phyloP scores from a whole-genome alignment of 2,329 filamentous ascomycete species.

The Piedraia hortae region DNA sequence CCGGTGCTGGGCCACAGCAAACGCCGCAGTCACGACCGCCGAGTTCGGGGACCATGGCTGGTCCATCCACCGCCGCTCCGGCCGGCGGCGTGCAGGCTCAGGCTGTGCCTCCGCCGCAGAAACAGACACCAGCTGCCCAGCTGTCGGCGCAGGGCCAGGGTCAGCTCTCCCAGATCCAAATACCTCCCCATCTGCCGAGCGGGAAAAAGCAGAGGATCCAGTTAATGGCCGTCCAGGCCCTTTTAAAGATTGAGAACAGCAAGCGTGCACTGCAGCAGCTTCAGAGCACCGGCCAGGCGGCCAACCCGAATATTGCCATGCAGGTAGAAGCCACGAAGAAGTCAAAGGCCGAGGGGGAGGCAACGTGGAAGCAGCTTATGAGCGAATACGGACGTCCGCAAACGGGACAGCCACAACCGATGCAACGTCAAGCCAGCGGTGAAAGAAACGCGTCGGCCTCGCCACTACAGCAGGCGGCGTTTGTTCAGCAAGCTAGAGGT shows the following conservation, averaged over 20 bases:
- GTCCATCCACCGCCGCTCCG: slow-evolving; percentile 1
- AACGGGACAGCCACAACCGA: slow-evolving; percentile 2
- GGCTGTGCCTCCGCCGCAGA: too few relatives aligned
- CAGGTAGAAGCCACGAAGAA: slow-evolving; percentile 2
- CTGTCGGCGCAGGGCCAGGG: background rate
- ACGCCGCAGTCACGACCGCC: background rate
- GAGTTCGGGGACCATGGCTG: background rate
- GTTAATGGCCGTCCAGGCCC: slow-evolving; percentile 1
- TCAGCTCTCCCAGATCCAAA: slow-evolving; percentile 1
- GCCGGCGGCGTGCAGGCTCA: slow-evolving; percentile 1
- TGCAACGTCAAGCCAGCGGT: slow-evolving; percentile 1
- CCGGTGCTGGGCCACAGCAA: slow-evolving; percentile 3
- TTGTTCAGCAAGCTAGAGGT: too few relatives aligned
- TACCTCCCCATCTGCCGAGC: background rate
- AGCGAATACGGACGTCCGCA: slow-evolving; percentile 1
- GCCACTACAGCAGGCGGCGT: background rate
- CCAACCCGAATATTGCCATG: slow-evolving; percentile 1
- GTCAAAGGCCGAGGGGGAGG: slow-evolving; percentile 3
- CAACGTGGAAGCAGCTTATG: slow-evolving; percentile 1
- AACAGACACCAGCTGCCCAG: background rate
- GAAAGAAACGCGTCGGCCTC: slow-evolving; percentile 1
- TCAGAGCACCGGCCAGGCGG: slow-evolving; percentile 1
- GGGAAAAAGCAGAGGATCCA: slow-evolving; percentile 2
- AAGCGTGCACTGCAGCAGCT: background rate
- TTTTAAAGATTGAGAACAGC: slow-evolving; percentile 1